A percentile compares a stretch with the other conserved stretches of the same genome.
These are phyloP conservation scores for Phialocephala sp. DNA, from an alignment of 2,329 filamentous ascomycete genomes.

Conservation along the genomic window DNA sequence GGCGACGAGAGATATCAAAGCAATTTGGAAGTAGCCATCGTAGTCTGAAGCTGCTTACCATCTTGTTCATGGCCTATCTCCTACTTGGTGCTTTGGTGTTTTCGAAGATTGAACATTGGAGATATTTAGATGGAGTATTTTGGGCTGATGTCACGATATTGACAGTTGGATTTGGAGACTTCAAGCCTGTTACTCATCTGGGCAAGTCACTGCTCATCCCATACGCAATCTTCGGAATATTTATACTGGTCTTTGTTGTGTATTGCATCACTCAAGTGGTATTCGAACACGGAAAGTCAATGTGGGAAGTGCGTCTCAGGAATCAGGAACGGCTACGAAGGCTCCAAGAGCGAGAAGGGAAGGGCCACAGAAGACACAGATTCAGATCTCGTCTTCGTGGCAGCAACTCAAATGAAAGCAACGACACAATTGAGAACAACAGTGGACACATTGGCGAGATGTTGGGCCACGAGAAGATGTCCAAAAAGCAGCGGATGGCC, in stretches of 20 bases:
- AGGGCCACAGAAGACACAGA: background rate
- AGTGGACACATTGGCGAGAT: too few species aligned
- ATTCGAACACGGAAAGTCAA: slow-evolving; percentile 50
- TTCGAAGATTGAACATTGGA: slow-evolving; percentile 71
- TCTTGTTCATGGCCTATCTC: slow-evolving; percentile 69
- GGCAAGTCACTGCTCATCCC: slow-evolving; percentile 77
- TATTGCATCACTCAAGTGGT: slow-evolving; percentile 66
- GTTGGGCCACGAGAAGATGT: too few species aligned
- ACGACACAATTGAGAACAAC: background rate
- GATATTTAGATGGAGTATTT: slow-evolving; percentile 76
- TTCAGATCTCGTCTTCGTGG: background rate
- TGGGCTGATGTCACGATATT: slow-evolving; percentile 75
- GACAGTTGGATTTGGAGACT: slow-evolving; percentile 65
- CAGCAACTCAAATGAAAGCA: background rate
- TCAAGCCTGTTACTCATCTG: slow-evolving; percentile 52
- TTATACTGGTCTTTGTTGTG: slow-evolving; percentile 78
- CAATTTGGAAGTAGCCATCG: slow-evolving; percentile 15
- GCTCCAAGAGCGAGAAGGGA: slow-evolving; percentile 60
- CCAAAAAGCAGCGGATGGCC: background rate
- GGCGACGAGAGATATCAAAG: slow-evolving; percentile 8
- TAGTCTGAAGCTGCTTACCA: slow-evolving; percentile 22
- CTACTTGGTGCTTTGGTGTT: slow-evolving; percentile 78
- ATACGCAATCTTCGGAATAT: slow-evolving; percentile 79
- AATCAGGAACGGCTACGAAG: slow-evolving; percentile 60
- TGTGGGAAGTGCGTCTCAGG: slow-evolving; percentile 18